Evolutionary conservation across 768 basidiomycete genomes (phyloP), one percentile per base, ranked within the genome.

Genomic region (Amylocystis lapponica): DNA sequence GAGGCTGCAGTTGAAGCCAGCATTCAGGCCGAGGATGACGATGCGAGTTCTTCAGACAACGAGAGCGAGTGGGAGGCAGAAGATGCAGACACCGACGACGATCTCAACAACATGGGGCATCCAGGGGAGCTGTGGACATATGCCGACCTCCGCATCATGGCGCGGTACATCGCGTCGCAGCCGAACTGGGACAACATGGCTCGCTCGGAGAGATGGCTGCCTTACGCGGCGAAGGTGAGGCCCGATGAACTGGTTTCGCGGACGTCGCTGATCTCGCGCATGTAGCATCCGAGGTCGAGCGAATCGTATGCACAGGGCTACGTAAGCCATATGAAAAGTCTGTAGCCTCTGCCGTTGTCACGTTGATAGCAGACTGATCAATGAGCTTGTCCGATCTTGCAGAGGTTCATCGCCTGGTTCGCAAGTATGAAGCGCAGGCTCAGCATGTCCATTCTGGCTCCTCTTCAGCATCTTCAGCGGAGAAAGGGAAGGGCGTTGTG

Each of bases 301-400:
- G 80, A 76, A 52, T 69, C 78, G 6, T 84, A 81, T 81, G 69
- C 65, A 13, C 78, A 81, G 54, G 76, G 73, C 50, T 81, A 76
- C 53, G 68, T 79, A 27, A 66, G 64, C 45, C 63, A 78, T 48
- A 73, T 79, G 58, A 37, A 57, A 43, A 60, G 82, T 80, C 40
- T 30, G 63, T 16, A 61, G 50, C n/a, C 26, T 23, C n/a, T 30
- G n/a, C n/a, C n/a, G n/a, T n/a, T n/a, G n/a, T n/a, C n/a, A n/a
- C n/a, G n/a, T n/a, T n/a, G n/a, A n/a, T n/a, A n/a, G n/a, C n/a
- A n/a, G n/a, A 26, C 30, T 7, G 16, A 37, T 37, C 16, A n/a
- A 19, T 38, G 23, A 19, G 12, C 20, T 27, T 12, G 19, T 4
- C n/a, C 14, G 17, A n/a, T n/a, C 13, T 34, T 30, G 17, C 29